Conservation (phyloP, 805 yeast genomes). For the Scheffersomyces coipomensis region DNA sequence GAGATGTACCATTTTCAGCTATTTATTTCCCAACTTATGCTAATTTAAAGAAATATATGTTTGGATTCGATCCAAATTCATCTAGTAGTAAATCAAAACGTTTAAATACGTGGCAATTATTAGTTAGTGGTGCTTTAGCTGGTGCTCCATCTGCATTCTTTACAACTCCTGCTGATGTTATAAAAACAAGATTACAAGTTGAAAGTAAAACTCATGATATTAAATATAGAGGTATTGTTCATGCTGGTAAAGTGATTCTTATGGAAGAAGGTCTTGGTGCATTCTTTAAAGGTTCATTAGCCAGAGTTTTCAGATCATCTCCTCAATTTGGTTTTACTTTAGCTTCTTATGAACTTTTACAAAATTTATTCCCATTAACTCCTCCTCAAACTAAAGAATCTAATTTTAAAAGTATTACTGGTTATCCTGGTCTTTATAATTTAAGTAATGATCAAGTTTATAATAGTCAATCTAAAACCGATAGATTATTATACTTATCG, state of each 20-base stretch:
- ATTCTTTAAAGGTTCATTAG: constrained; percentile 94
- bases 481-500: constrained; percentile 36
- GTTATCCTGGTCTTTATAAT: constrained; percentile 45
- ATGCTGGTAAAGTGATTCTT: constrained; percentile 72
- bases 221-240: constrained; percentile 70
- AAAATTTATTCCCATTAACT: constrained; percentile 70
- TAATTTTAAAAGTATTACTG: constrained; percentile 41
- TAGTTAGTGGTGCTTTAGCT: constrained; percentile 88
- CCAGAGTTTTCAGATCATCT: constrained; percentile 90
- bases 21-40: constrained; percentile 97
- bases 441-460: constrained; percentile 45
- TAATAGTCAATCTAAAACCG: constrained; percentile 33
- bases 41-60: constrained; percentile 78
- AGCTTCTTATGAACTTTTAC: constrained; percentile 94
- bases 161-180: constrained; percentile 96
- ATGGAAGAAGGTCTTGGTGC: constrained; percentile 83
- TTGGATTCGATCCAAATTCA: constrained; percentile 76
- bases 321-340: constrained; percentile 98
- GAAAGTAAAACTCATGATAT: constrained; percentile 77
- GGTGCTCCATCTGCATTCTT: constrained; percentile 98
- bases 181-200: constrained; percentile 90
- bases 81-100: constrained; percentile 50
- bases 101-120: constrained; percentile 79
- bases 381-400: constrained; percentile 44
- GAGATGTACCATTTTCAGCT: constrained; percentile 97